A percentile compares a stretch with the other conserved stretches of the same genome.
Evolutionary conservation across 495 filamentous ascomycete genomes (phyloP).

Genomic region (Aspergillus indologenus): DNA sequence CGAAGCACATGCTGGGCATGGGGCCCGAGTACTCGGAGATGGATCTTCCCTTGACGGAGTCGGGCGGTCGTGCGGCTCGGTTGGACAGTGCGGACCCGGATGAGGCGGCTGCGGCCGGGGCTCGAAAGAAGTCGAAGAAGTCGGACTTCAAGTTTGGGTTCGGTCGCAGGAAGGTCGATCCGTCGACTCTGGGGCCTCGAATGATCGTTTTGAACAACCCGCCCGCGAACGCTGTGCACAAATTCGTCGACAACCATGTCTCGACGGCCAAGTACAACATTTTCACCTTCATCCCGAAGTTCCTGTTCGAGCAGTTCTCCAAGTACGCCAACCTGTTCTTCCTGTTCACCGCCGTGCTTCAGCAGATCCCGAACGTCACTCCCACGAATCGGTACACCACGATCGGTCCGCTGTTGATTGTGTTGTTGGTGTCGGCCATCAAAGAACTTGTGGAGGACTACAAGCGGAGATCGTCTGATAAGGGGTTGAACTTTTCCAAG

Average conservation of each 20-base stretch:
- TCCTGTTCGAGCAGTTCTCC: constrained; percentile 97
- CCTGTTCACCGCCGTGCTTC: constrained; percentile 91
- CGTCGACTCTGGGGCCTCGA: constrained; percentile 84
- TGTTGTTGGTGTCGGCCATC: constrained; percentile 87
- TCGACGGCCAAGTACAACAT: constrained; percentile 98
- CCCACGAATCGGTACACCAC: constrained; percentile 96
- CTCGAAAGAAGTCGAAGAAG: constrained; percentile 59
- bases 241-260: constrained; percentile 93
- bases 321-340: constrained; percentile 99
- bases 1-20: constrained; percentile 91
- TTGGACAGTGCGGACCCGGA: constrained; percentile 33
- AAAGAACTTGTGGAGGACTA: constrained; percentile 96
- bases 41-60: constrained; percentile 91
- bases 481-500: constrained; percentile 82
- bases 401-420: constrained; percentile 85
- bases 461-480: constrained; percentile 83
- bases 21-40: constrained; percentile 92
- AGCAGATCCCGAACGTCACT: constrained; percentile 93
- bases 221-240: constrained; percentile 82
- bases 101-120: constrained; percentile 26
- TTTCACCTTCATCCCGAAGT: constrained; percentile 94
- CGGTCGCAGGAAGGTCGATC: constrained; percentile 78
- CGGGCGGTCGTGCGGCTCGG: constrained; percentile 52
- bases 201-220: constrained; percentile 98
- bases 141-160: constrained; percentile 94